A percentile compares a stretch with the other conserved stretches of the same genome.
Conservation (phyloP, 2,329 filamentous ascomycete genomes). For the Fusarium haematococcum region DNA sequence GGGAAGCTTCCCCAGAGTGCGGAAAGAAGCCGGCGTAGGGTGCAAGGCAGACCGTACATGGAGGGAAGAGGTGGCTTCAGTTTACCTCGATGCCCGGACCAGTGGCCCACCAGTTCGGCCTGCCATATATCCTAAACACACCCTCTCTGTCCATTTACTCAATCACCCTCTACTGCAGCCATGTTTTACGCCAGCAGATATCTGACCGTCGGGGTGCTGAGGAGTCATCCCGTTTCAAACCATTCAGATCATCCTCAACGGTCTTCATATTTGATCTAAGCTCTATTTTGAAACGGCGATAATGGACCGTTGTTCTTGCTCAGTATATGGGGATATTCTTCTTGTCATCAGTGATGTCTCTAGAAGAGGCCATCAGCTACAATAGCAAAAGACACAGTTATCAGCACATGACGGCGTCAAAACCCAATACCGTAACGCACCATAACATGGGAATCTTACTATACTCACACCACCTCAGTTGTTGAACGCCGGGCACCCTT, state of each 20-base stretch:
- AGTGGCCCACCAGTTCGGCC: background rate
- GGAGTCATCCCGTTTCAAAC: background rate
- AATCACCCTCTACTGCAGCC: background rate
- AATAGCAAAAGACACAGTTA: too few species aligned
- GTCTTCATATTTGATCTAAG: background rate
- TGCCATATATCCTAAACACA: background rate
- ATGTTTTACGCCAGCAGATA: background rate
- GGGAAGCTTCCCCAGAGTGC: background rate
- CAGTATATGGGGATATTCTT: background rate
- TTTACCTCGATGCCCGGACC: too few species aligned
- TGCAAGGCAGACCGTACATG: background rate
- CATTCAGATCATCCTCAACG: background rate
- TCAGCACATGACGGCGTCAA: too few species aligned
- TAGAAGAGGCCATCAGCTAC: too few species aligned
- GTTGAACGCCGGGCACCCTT: background rate
- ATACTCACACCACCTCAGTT: background rate
- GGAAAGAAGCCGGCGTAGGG: background rate
- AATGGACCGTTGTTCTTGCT: background rate
- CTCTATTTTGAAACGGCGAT: background rate
- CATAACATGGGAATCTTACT: background rate
- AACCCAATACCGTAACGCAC: too few species aligned
- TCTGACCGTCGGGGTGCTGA: background rate
- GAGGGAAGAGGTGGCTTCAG: background rate
- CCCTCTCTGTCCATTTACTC: background rate
- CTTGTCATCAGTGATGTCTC: too few species aligned